Evolutionary conservation across 1,139 yeast species (phyloP), one percentile per base, ranked within the genome.

Genomic region (Candida gigantensis): DNA sequence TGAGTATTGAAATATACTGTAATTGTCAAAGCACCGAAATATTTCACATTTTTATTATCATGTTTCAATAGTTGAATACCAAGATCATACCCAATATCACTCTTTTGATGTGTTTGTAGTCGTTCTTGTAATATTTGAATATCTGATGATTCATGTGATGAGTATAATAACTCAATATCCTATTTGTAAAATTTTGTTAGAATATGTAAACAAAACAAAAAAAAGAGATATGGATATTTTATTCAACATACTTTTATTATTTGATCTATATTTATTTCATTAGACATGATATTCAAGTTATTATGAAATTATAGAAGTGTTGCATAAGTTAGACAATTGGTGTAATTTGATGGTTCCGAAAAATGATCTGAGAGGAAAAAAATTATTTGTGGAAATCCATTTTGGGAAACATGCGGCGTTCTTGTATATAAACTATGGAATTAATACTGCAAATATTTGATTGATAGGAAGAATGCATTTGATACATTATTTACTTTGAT

Each of bases 1-100:
- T 37, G 56, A 32, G 68, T 72, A 32, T 79, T 60, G 35, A 79
- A 77, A 20, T 80, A 80, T 6, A 71, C 75, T 0, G 88, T 73
- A 38, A 77, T 77, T 0, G 90, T 82, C 40, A 83, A 61, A 0
- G 90, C 90, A 1, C 92, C 92, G 52, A 84, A 83, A 55, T 79
- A 84, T 47, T 74, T 72, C 38, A 82, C 79, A 48, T 77, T 77
- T 25, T 64, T 48, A 3, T 77, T 70, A 3, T 59, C 60, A 4
- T 57, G 51, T 1, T 39, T 32, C 23, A 81, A 55, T 17, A 84
- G 57, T 28, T 66, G 56, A 36, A 68, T 66, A 0, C 86, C 88
- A 21, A 82, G 50, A 6, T 55, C 49, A 43, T 69, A 59, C 0
- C 84, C 86, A 34, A 68, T 54, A 2, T 62, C 57, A 2, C 81